phyloP scores from a whole-genome alignment of 768 basidiomycete species.

The Kwoniella europaea region DNA sequence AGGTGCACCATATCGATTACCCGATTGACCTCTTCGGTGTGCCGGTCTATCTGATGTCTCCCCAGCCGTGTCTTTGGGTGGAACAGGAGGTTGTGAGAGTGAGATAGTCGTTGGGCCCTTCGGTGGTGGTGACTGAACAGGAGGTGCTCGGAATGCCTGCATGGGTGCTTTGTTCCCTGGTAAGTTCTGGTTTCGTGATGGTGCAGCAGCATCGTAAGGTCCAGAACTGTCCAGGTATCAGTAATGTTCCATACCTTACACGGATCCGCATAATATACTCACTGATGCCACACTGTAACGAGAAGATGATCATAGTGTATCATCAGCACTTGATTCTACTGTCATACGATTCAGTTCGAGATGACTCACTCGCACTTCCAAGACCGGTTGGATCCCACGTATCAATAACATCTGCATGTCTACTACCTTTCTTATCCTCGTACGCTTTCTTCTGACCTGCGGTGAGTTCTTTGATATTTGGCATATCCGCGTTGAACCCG shows the following conservation, averaged over 20 bases:
- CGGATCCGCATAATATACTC: conserved; percentile 13
- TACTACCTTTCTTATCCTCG: conserved; percentile 53
- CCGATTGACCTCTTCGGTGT: conserved; percentile 10
- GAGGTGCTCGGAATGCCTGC: conserved; percentile 48
- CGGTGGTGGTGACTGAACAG: conserved; percentile 33
- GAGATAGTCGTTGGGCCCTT: conserved; percentile 38
- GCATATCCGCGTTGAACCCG: conserved; percentile 25
- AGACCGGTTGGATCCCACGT: conserved; percentile 58
- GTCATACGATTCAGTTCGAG: no score
- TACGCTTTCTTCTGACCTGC: conserved; percentile 46
- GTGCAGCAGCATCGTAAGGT: conserved; percentile 58
- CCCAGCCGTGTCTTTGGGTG: conserved; percentile 23
- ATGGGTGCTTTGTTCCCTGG: conserved; percentile 51
- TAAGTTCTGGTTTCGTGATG: conserved; percentile 50
- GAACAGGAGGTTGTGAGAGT: conserved; percentile 34
- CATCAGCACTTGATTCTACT: not conserved
- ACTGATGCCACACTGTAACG: conserved; percentile 56
- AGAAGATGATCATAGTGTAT: not conserved
- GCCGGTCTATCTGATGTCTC: conserved; percentile 3
- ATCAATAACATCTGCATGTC: conserved; percentile 58
- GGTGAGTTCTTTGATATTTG: conserved; percentile 31
- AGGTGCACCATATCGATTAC: conserved; percentile 6
- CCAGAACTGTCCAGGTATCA: conserved; percentile 40
- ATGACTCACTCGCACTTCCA: conserved; percentile 52
- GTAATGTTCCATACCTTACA: conserved; percentile 17